Evolutionary conservation across 2,329 filamentous ascomycete species (phyloP), one percentile per base, ranked within the genome.

Genomic region (Lecanosticta acicola): DNA sequence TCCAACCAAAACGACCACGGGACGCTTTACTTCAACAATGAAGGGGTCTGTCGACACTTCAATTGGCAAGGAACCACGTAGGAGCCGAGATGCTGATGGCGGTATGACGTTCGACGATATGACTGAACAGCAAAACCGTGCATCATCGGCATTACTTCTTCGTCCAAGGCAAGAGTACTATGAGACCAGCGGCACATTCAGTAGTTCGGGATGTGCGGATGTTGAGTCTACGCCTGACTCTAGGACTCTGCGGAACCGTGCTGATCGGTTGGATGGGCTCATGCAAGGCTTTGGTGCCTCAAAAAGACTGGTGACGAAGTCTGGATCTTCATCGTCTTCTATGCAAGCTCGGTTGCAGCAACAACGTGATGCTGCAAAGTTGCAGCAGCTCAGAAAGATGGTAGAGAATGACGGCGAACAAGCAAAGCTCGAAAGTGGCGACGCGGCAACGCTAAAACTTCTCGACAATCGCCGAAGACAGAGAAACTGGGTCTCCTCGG

Each of bases 81-180:
- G 16, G 17, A 17, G 26, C 19, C 44, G 44, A 4, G 44, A 46
- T 38, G 39, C 42, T 4, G 39, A 41, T 2, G 39, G 32, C 13
- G 18, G 18, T 18, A 21, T 46, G 32, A 42, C 44, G 8, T 10
- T 46, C 16, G 44, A 46, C 14, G 43, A 46, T 20, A 10, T 20
- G 14, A 32, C 38, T 9, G 37, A 38, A 21, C 14, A 35, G 17
- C 18, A 18, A 3, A 19, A 21, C n/a, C 37, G 32, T 32, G 38
- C 44, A 11, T 29, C 24, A 11, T 38, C 21, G 9, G 20, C 32
- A 18, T 26, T 46, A 14, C 10, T 46, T 4, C 24, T 32, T 11
- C 33, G 20, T 11, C 44, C 44, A n/a, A 33, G 21, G 1, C 38
- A 46, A 17, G 13, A 4, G 2, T 38, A 41, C 32, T 4, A 38